Percentiles rank a stretch among this genome's conserved stretches.
Evolutionary conservation across 1,284 basidiomycete species (phyloP).

Genomic region (Lignosus rhinocerotis): DNA sequence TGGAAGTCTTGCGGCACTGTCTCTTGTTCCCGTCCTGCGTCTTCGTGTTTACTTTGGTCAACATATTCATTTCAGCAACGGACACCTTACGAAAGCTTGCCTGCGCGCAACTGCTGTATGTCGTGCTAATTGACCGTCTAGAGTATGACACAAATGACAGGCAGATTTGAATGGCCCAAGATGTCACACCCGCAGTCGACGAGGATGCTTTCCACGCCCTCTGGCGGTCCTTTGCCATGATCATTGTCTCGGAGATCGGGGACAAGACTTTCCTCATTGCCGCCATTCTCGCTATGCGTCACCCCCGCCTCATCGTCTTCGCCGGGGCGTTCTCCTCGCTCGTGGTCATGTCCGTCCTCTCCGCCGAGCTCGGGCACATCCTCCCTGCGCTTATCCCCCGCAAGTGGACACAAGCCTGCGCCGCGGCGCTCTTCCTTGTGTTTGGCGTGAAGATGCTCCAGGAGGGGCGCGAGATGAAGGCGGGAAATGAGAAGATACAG

Average conservation of each 20-base stretch:
- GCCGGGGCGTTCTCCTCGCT: slow-evolving; percentile 87
- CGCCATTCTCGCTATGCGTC: slow-evolving; percentile 95
- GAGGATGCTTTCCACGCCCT: slow-evolving; percentile 57
- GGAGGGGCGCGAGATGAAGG: slow-evolving; percentile 78
- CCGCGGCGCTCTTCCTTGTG: slow-evolving; percentile 81
- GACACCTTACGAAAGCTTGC: not conserved
- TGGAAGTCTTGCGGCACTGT: not conserved
- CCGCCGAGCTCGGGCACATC: slow-evolving; percentile 84
- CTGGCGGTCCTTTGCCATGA: slow-evolving; percentile 81
- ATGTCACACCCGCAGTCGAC: slow-evolving; percentile 20
- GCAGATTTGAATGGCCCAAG: slow-evolving; percentile 27
- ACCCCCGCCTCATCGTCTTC: slow-evolving; percentile 86
- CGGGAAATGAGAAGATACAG: slow-evolving; percentile 77
- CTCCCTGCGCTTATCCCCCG: slow-evolving; percentile 83
- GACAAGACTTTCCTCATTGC: slow-evolving; percentile 99
- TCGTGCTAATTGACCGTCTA: not conserved
- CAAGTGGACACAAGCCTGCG: slow-evolving; percentile 75
- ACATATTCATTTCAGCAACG: not conserved
- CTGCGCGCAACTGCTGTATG: not conserved
- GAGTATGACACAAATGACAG: not conserved
- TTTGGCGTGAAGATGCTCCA: slow-evolving; percentile 87
- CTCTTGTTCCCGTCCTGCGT: not conserved
- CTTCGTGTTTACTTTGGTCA: not conserved
- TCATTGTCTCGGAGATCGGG: slow-evolving; percentile 89
- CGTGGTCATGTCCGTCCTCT: slow-evolving; percentile 90